These are phyloP conservation scores for Botrytis sinoallii DNA, from an alignment of 2,329 filamentous ascomycete species.

Conservation along the genomic window DNA sequence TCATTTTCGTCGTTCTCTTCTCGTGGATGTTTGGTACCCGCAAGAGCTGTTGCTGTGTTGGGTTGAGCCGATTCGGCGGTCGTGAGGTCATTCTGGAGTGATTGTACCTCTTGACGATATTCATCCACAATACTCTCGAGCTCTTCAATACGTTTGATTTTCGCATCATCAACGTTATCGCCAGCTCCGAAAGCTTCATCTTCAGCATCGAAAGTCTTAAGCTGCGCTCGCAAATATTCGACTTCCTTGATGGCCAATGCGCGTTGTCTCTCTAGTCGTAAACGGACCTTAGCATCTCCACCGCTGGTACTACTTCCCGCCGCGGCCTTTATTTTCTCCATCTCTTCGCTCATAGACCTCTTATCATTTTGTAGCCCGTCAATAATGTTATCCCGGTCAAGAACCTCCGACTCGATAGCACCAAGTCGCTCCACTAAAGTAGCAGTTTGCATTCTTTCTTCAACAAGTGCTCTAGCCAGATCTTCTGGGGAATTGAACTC, in stretches of 20 bases:
- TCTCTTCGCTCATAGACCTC: conserved; percentile 58
- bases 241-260: conserved; percentile 86
- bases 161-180: conserved; percentile 73
- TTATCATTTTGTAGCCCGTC: conserved; percentile 70
- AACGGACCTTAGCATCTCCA: conserved; percentile 63
- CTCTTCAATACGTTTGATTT: conserved; percentile 70
- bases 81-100: conserved; percentile 70
- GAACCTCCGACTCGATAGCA: conserved; percentile 71
- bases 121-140: conserved; percentile 83
- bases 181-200: conserved; percentile 76
- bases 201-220: conserved; percentile 84
- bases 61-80: conserved; percentile 51
- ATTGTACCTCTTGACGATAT: conserved; percentile 78
- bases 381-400: conserved; percentile 73
- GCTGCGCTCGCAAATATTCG: conserved; percentile 87
- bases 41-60: conserved; percentile 41
- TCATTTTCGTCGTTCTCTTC: conserved; percentile 58
- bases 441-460: conserved; percentile 76
- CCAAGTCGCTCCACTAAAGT: conserved; percentile 80
- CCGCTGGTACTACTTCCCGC: conserved; percentile 40
- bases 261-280: conserved; percentile 81
- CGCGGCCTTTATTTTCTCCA: conserved; percentile 64
- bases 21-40: conserved; percentile 62
- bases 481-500: conserved; percentile 87
- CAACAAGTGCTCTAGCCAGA: conserved; percentile 77